A percentile compares a stretch with the other conserved stretches of the same genome.
These are phyloP conservation scores for Vaccinium vitisidaea DNA, from an alignment of 148 eudicot genomes.

Conservation along the genomic window DNA sequence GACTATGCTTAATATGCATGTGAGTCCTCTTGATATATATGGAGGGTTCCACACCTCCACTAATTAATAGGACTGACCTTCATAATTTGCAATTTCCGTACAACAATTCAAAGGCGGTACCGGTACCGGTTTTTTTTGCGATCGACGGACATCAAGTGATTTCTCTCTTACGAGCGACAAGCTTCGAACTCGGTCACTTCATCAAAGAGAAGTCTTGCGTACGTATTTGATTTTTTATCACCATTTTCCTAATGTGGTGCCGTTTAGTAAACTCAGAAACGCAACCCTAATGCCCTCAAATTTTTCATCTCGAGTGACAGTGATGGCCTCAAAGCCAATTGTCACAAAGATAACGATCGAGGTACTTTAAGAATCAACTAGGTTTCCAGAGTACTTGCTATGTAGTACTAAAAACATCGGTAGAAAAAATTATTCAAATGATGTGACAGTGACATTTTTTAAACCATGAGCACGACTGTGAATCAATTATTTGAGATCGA, in stretches of 20 bases:
- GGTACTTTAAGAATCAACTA: not conserved
- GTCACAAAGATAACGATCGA: not conserved
- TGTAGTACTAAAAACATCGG: not conserved
- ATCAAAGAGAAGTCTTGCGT: not conserved
- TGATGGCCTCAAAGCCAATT: not conserved
- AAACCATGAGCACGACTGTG: not conserved
- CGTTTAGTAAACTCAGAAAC: not conserved
- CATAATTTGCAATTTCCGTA: not conserved
- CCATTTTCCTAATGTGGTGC: not conserved
- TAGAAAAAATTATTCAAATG: not conserved
- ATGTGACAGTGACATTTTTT: not conserved
- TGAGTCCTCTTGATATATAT: not conserved
- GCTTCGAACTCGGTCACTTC: not conserved
- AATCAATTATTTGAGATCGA: not conserved
- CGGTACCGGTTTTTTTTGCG: not conserved
- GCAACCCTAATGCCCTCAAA: not conserved
- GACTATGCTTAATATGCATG: not conserved
- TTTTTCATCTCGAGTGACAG: slow-evolving; percentile 5
- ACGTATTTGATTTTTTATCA: not conserved
- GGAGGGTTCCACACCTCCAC: too few species aligned
- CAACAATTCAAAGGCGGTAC: not conserved
- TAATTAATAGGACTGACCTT: not conserved
- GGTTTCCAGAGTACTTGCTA: not conserved
- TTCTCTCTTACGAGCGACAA: not conserved
- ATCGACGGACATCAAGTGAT: not conserved